Evolutionary conservation across 1,284 basidiomycete genomes (phyloP), one percentile per base, ranked within the genome.

Genomic region (Caloboletus firmus): DNA sequence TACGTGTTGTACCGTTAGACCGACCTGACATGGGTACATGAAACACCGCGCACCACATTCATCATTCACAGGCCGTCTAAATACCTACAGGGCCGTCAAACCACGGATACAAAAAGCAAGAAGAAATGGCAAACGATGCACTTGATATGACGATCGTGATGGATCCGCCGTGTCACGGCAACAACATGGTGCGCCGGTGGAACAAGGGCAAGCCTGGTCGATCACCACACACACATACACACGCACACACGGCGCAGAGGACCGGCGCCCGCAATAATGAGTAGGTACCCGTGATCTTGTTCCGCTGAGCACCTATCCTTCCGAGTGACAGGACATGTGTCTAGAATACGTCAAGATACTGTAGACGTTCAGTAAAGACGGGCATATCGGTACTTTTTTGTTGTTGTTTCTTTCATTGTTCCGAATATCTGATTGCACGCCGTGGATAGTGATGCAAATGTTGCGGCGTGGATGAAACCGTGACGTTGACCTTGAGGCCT

Each of bases 131-230:
- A 6, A 28, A 50, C 7, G 11, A 10, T 7, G n/a, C 7, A 26
- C 18, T 37, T 24, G 28, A 40, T 18, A 41, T 34, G 54, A 22
- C 18, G 32, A 32, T 58, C 28, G 32, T 58, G 56, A 59, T 39
- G 43, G 51, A 47, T 55, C 26, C 56, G 30, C 24, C 20, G 28
- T 31, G 12, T 20, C 30, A 37, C 17, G 6, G 3, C 28, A 24
- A 28, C 18, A 8, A 4, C n/a, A 18, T 44, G 37, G 43, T 51
- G 30, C 20, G n/a, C 35, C 34, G 5, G 37, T 46, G 55, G 55
- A 43, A 56, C 51, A 39, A 46, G 55, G 57, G 43, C 22, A 36
- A 58, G 28, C 55, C 26, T 46, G 43, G 37, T 41, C 26, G 10
- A 41, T 32, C 57, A 41, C 18, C 24, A 24, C 24, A 24, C 24